Evolutionary conservation across 805 yeast species (phyloP).

Genomic region (Blastobotrys robertii): DNA sequence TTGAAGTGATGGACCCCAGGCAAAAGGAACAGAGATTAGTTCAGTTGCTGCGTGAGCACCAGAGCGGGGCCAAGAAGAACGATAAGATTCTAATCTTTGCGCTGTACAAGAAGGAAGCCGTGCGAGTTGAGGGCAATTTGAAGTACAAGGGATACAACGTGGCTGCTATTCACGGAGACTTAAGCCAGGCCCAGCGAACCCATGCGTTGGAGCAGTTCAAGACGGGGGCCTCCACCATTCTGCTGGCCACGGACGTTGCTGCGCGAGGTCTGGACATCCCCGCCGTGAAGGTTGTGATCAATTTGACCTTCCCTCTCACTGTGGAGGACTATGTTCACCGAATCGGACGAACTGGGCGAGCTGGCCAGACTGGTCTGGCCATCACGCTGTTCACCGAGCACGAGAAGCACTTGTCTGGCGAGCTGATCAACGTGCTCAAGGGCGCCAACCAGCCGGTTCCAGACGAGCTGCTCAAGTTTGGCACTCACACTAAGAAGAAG

Average conservation of each 20-base stretch:
- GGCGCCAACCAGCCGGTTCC: slow-evolving; percentile 96
- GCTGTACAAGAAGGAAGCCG: slow-evolving; percentile 91
- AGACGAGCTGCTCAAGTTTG: slow-evolving; percentile 86
- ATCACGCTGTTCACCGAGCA: slow-evolving; percentile 94
- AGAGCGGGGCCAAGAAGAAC: slow-evolving; percentile 48
- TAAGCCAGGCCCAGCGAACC: slow-evolving; percentile 86
- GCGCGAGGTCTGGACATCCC: slow-evolving; percentile 98
- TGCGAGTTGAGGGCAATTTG: slow-evolving; percentile 74
- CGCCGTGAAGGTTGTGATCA: slow-evolving; percentile 89
- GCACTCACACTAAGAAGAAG: slow-evolving; percentile 96
- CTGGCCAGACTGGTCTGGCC: slow-evolving; percentile 90
- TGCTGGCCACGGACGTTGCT: slow-evolving; percentile 97
- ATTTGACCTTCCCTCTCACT: slow-evolving; percentile 90
- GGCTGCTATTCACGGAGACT: slow-evolving; percentile 94
- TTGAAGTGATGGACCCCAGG: slow-evolving; percentile 80
- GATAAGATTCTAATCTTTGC: slow-evolving; percentile 91
- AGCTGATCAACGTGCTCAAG: slow-evolving; percentile 78
- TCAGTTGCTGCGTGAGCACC: slow-evolving; percentile 64
- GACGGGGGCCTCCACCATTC: slow-evolving; percentile 58
- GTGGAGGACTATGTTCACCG: slow-evolving; percentile 96
- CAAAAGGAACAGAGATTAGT: slow-evolving; percentile 71
- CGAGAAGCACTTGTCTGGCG: slow-evolving; percentile 94
- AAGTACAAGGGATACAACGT: slow-evolving; percentile 65
- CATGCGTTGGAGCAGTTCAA: slow-evolving; percentile 80
- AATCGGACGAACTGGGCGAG: slow-evolving; percentile 97